Evolutionary conservation across 352 stramenopile species (phyloP).

Genomic region (Phytopythium aichiense): DNA sequence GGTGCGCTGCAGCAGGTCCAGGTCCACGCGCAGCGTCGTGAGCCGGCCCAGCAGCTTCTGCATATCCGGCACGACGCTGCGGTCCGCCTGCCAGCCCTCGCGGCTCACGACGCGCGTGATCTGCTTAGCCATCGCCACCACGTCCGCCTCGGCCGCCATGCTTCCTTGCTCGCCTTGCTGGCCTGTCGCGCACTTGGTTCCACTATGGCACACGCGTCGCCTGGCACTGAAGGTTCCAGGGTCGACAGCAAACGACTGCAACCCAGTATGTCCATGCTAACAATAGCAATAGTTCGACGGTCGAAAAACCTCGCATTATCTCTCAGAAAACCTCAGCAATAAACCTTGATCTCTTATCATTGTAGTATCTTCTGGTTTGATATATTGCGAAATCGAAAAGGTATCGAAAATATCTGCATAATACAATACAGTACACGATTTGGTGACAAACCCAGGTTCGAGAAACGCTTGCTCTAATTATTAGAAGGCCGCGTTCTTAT

Average conservation of each 20-base stretch:
- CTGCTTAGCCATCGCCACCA: conserved; percentile 61
- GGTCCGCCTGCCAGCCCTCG: conserved; percentile 61
- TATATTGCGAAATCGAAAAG: no score
- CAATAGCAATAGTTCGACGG: not conserved
- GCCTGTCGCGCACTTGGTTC: conserved; percentile 1
- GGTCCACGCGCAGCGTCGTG: conserved; percentile 74
- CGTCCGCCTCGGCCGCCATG: conserved; percentile 43
- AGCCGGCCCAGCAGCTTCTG: conserved; percentile 66
- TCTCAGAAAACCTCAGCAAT: no score
- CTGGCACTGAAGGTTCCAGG: not conserved
- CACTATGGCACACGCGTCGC: not conserved
- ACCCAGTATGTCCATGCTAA: not conserved
- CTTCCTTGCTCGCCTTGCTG: conserved; percentile 4
- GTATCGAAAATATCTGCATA: no score
- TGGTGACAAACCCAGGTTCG: no score
- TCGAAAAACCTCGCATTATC: not conserved
- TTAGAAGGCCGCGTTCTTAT: no score
- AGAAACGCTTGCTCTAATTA: no score
- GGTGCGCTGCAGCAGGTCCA: conserved; percentile 68
- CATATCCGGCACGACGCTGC: conserved; percentile 52
- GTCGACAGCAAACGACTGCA: not conserved
- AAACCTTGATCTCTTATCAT: no score
- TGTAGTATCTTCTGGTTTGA: no score
- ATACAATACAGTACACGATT: no score
- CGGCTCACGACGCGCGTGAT: conserved; percentile 63